Evolutionary conservation across 441 rosid species (phyloP), one percentile per base, ranked within the genome.

Genomic region (Eruca vesicaria): DNA sequence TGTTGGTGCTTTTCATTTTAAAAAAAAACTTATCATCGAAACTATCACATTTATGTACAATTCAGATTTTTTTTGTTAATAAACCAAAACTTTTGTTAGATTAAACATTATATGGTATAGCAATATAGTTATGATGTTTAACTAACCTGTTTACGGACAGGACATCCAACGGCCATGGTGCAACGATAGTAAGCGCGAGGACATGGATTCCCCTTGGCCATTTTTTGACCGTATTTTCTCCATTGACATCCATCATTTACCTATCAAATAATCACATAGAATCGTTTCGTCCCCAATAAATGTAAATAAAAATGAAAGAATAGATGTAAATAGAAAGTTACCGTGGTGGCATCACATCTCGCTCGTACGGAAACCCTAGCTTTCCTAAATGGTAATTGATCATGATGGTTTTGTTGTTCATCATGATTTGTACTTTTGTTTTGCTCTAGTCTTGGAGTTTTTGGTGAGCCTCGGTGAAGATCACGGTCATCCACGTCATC

Each of bases 111-210:
- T n/a, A n/a, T 23, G 16, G 12, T 19, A 43, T 45, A 12, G 7
- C 29, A 9, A 20, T 55, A 21, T 55, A 55, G 15, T 38, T 14
- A n/a, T 2, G 3, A 26, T 10, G 7, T 8, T 11, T 11, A 16
- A 23, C 69, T 64, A 76, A 90, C 97, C 90, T 91, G 94, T 76
- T 91, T 91, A 48, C 97, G 97, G 68, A 91, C 97, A 7, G 97
- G 95, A 74, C 95, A 91, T 67, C 90, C 93, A 55, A 83, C 83
- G 21, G 92, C 87, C 97, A 91, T 89, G 55, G 97, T 88, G 86
- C 97, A 91, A 63, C 97, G 97, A 74, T 91, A 91, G 70, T 91
- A 91, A 73, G 95, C 97, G 0, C 97, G 90, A 21, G 97, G 97
- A 67, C 93, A 91, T 65, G 95, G 97, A 64, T 91, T 91, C 0